Evolutionary conservation across 1,284 basidiomycete genomes (phyloP).

Genomic region (Erythrobasidium hasegawianum): DNA sequence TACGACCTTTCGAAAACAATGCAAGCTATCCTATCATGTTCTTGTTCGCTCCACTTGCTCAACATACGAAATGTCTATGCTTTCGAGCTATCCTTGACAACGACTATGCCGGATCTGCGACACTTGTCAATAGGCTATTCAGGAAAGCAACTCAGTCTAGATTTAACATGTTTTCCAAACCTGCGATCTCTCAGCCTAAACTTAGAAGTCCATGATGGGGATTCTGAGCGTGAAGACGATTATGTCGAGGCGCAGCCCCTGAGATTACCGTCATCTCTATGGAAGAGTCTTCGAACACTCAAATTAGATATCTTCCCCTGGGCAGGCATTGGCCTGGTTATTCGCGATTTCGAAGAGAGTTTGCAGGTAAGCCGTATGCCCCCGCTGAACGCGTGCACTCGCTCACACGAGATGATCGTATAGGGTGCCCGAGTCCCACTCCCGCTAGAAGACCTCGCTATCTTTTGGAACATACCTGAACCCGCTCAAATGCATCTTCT

Average conservation of each 20-base stretch:
- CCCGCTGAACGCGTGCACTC: no score
- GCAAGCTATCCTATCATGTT: background rate
- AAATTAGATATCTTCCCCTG: background rate
- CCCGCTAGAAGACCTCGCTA: conserved; percentile 5
- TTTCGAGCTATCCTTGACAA: background rate
- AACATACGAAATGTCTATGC: background rate
- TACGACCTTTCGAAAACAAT: background rate
- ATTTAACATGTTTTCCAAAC: background rate
- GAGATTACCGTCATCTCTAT: background rate
- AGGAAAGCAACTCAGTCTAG: background rate
- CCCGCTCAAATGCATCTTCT: background rate
- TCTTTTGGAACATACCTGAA: conserved; percentile 7
- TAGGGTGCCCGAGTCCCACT: no score
- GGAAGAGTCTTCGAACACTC: conserved; percentile 1
- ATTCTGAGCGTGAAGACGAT: conserved; percentile 1
- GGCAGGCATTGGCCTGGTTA: background rate
- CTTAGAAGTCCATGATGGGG: conserved; percentile 3
- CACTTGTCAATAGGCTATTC: background rate
- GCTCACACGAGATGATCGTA: no score
- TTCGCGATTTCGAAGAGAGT: background rate
- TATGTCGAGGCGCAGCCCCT: background rate
- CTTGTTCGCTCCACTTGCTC: background rate
- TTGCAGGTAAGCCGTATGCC: background rate
- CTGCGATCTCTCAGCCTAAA: background rate
- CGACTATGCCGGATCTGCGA: background rate